These are phyloP conservation scores for Arxiozyma slooffiae DNA, from an alignment of 1,139 yeast species.

Conservation along the genomic window DNA sequence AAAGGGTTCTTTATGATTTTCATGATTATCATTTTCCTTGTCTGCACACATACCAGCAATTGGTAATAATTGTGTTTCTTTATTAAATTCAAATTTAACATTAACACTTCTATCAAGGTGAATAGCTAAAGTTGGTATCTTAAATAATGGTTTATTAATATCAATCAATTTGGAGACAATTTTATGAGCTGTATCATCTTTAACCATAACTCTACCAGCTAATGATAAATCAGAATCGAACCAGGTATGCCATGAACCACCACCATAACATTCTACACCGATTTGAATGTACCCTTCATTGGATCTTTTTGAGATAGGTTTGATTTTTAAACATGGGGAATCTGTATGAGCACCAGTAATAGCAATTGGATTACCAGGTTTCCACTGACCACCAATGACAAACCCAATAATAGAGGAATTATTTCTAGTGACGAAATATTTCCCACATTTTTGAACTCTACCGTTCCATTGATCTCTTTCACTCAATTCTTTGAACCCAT, in stretches of 20 bases:
- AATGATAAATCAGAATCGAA: constrained; percentile 86
- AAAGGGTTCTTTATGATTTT: not conserved
- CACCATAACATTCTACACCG: constrained; percentile 93
- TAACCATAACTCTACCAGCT: constrained; percentile 83
- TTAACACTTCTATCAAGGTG: constrained; percentile 75
- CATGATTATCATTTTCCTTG: constrained; percentile 15
- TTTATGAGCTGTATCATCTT: constrained; percentile 36
- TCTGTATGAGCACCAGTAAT: constrained; percentile 94
- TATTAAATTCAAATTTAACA: constrained; percentile 77
- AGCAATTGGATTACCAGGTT: constrained; percentile 75
- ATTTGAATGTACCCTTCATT: constrained; percentile 77
- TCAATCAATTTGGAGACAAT: constrained; percentile 62
- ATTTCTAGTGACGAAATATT: constrained; percentile 77
- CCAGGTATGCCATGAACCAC: constrained; percentile 82
- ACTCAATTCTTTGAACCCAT: constrained; percentile 65
- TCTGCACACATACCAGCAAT: constrained; percentile 60
- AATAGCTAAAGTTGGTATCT: constrained; percentile 92
- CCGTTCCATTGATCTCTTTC: constrained; percentile 75
- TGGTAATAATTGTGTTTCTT: constrained; percentile 78
- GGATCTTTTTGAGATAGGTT: constrained; percentile 72
- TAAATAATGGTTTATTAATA: constrained; percentile 70
- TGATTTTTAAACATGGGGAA: constrained; percentile 83
- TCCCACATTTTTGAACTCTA: constrained; percentile 44
- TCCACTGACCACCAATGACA: constrained; percentile 63
- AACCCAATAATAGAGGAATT: constrained; percentile 84